phyloP scores from a whole-genome alignment of 2,329 filamentous ascomycete genomes.

The Aureobasidium sp. region DNA sequence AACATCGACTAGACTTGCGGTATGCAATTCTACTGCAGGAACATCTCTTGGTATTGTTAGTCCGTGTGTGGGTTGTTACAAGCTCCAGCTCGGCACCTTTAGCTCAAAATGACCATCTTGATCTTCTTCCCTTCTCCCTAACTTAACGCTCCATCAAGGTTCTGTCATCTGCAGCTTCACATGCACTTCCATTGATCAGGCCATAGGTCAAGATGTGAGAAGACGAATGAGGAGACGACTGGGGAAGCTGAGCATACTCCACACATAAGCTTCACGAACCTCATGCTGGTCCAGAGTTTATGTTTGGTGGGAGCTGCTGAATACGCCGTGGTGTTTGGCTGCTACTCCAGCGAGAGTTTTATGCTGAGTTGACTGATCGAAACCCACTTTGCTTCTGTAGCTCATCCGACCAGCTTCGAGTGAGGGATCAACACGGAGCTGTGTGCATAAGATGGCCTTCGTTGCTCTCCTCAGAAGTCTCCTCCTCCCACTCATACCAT shows the following conservation, averaged over 20 bases:
- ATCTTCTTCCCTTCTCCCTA: not conserved
- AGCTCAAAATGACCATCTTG: not conserved
- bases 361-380: not conserved
- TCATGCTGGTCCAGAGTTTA: not conserved
- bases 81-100: not conserved
- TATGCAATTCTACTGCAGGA: not conserved
- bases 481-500: not conserved
- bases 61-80: too few relatives aligned
- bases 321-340: not conserved
- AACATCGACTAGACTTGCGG: not conserved
- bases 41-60: not conserved
- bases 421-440: not conserved
- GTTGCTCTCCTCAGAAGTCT: not conserved
- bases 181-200: not conserved
- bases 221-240: not conserved
- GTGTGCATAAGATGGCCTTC: not conserved
- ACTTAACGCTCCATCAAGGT: not conserved
- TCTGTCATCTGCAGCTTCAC: not conserved
- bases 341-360: not conserved
- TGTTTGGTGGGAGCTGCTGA: not conserved
- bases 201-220: not conserved
- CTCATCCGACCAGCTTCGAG: not conserved
- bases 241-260: not conserved
- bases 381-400: not conserved
- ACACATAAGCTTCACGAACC: not conserved